Evolutionary conservation across 805 yeast genomes (phyloP).

Genomic region (Brettanomyces custersianus): DNA sequence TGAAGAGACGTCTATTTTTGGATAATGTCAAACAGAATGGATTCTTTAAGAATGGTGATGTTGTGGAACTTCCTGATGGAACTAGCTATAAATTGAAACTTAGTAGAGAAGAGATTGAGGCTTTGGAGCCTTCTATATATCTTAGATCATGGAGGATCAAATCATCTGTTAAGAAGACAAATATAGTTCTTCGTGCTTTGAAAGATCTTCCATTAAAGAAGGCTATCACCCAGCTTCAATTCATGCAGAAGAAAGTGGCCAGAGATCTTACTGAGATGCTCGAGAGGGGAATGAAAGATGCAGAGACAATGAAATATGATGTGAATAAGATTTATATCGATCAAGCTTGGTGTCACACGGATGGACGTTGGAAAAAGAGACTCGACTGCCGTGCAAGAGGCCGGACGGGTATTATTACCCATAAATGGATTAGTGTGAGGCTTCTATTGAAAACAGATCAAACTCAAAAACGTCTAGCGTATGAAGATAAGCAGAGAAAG

Average conservation of each 20-base stretch:
- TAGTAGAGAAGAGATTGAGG: constrained; percentile 56
- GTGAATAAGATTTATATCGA: constrained; percentile 60
- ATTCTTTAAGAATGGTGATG: constrained; percentile 57
- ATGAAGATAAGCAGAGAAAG: constrained; percentile 46
- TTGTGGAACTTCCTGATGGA: constrained; percentile 36
- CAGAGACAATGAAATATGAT: constrained; percentile 47
- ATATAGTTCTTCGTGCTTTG: constrained; percentile 66
- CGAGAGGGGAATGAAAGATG: constrained; percentile 63
- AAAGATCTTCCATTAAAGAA: constrained; percentile 60
- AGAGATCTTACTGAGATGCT: constrained; percentile 71
- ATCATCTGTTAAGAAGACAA: constrained; percentile 84
- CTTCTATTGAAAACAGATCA: constrained; percentile 63
- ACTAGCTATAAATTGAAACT: constrained; percentile 41
- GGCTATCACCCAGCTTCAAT: constrained; percentile 90
- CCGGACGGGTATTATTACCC: constrained; percentile 68
- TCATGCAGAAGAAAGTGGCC: constrained; percentile 70
- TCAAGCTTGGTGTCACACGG: constrained; percentile 88
- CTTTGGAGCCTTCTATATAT: constrained; percentile 83
- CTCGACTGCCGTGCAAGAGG: constrained; percentile 86
- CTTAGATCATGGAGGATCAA: constrained; percentile 73
- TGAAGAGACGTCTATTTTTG: constrained; percentile 58
- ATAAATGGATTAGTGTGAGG: constrained; percentile 72
- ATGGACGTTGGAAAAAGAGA: constrained; percentile 64
- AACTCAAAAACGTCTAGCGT: constrained; percentile 50
- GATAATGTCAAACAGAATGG: constrained; percentile 54